These are phyloP conservation scores for Coniella lustricola DNA, from an alignment of 2,329 filamentous ascomycete genomes.

Conservation along the genomic window DNA sequence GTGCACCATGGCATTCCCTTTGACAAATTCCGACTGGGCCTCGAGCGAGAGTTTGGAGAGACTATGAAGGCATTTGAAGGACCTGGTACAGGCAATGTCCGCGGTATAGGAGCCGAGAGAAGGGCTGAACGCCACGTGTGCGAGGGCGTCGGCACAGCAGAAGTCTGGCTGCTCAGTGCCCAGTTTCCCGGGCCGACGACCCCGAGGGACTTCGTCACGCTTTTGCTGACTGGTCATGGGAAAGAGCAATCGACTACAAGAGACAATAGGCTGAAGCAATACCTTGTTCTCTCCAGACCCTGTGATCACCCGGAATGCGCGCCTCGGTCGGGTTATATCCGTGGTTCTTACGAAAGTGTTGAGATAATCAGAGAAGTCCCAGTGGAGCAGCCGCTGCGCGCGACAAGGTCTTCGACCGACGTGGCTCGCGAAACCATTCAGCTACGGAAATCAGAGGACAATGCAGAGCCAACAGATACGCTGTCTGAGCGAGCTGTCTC, in stretches of 20 bases:
- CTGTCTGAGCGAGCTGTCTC: constrained; percentile 7
- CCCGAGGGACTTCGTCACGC: constrained; percentile 78
- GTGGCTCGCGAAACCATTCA: constrained; percentile 27
- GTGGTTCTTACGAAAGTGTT: constrained; percentile 84
- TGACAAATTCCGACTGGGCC: constrained; percentile 66
- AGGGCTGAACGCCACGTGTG: constrained; percentile 57
- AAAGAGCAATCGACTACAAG: constrained; percentile 20
- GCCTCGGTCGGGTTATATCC: constrained; percentile 64
- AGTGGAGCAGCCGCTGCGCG: constrained; percentile 36
- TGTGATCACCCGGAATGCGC: constrained; percentile 70
- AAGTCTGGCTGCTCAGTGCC: constrained; percentile 80
- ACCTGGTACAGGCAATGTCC: constrained; percentile 66
- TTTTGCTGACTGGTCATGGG: constrained; percentile 52
- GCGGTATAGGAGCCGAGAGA: constrained; percentile 79
- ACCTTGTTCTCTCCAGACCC: constrained; percentile 82
- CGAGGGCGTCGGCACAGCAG: constrained; percentile 53
- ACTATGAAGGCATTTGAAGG: constrained; percentile 50
- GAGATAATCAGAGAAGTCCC: constrained; percentile 85
- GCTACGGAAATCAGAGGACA: constrained; percentile 20
- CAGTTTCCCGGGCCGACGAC: constrained; percentile 86
- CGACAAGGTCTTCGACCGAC: constrained; percentile 38
- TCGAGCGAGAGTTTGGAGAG: constrained; percentile 74
- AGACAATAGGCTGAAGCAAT: constrained; percentile 57
- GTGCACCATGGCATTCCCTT: constrained; percentile 75
- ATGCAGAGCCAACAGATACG: neutral